A percentile compares a stretch with the other conserved stretches of the same genome.
Evolutionary conservation across 139 green algal species (phyloP).

Genomic region (Mychonastes homosphaera): DNA sequence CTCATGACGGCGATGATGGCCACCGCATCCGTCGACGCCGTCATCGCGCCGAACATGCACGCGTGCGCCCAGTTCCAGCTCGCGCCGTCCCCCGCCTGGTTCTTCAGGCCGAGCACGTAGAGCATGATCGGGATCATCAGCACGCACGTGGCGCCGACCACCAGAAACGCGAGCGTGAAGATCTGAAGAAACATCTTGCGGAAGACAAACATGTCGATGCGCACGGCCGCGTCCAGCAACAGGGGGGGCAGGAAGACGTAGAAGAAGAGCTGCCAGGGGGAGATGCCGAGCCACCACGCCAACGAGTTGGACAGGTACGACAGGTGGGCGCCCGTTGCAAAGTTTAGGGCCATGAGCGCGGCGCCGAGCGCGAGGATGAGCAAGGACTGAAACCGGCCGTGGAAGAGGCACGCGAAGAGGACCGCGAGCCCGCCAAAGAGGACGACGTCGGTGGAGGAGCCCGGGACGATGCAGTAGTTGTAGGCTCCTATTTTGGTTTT

Average conservation of each 20-base stretch:
- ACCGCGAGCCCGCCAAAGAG: conserved; percentile 41
- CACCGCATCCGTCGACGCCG: conserved; percentile 70
- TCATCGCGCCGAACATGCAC: conserved; percentile 59
- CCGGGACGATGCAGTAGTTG: conserved; percentile 44
- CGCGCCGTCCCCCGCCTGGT: conserved; percentile 24
- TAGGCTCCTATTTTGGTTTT: conserved; percentile 19
- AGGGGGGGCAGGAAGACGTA: conserved; percentile 79
- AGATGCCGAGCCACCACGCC: conserved; percentile 55
- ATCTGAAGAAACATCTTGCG: conserved; percentile 58
- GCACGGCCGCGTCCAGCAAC: conserved; percentile 48
- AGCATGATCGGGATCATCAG: conserved; percentile 71
- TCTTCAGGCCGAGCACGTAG: conserved; percentile 40
- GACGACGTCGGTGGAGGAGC: conserved; percentile 36
- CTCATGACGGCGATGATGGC: conserved; percentile 60
- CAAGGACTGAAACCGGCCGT: conserved; percentile 8
- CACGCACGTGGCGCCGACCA: conserved; percentile 42
- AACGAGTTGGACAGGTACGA: conserved; percentile 47
- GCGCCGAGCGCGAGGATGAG: conserved; percentile 22
- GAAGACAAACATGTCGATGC: conserved; percentile 85
- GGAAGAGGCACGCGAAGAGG: conserved; percentile 27
- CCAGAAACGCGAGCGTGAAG: conserved; percentile 61
- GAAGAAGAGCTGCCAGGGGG: conserved; percentile 65
- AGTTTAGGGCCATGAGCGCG: conserved; percentile 28
- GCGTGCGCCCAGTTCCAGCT: conserved; percentile 52
- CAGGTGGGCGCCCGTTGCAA: conserved; percentile 45